Conservation (phyloP, 768 basidiomycete species). For the Termitomyces sp. region DNA sequence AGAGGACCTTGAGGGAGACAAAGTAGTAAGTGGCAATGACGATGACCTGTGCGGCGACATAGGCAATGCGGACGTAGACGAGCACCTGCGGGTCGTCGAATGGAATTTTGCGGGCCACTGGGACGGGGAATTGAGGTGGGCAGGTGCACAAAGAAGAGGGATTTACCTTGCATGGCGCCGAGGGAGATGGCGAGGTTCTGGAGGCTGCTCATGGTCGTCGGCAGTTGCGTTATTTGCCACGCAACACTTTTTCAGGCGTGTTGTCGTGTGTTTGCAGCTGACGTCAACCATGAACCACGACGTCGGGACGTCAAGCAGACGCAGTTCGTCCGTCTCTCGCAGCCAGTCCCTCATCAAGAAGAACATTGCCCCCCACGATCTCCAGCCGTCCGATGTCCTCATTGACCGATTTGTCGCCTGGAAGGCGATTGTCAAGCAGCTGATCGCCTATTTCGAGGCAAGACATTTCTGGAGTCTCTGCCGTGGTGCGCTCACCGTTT, state of each 20-base stretch:
- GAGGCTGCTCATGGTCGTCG: constrained; percentile 61
- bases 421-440: constrained; percentile 96
- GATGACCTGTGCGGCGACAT: constrained; percentile 70
- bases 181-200: constrained; percentile 88
- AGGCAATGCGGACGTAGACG: constrained; percentile 79
- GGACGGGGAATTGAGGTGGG: not conserved
- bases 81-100: constrained; percentile 87
- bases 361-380: constrained; percentile 85
- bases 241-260: not conserved
- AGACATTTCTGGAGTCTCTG: not conserved
- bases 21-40: constrained; percentile 79
- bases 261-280: constrained; percentile 2
- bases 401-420: constrained; percentile 93
- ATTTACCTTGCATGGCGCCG: constrained; percentile 84
- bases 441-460: constrained; percentile 85
- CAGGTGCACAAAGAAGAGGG: not conserved
- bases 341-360: constrained; percentile 91
- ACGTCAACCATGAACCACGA: constrained; percentile 28
- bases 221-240: not conserved
- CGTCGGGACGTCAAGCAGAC: constrained; percentile 68
- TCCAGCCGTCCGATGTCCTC: constrained; percentile 91
- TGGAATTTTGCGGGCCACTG: constrained; percentile 88
- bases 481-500: not conserved
- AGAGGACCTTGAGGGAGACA: constrained; percentile 63
- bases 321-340: constrained; percentile 71